These are phyloP conservation scores for Zymoseptoria pseudotritici DNA, from an alignment of 2,329 filamentous ascomycete genomes.

Conservation along the genomic window DNA sequence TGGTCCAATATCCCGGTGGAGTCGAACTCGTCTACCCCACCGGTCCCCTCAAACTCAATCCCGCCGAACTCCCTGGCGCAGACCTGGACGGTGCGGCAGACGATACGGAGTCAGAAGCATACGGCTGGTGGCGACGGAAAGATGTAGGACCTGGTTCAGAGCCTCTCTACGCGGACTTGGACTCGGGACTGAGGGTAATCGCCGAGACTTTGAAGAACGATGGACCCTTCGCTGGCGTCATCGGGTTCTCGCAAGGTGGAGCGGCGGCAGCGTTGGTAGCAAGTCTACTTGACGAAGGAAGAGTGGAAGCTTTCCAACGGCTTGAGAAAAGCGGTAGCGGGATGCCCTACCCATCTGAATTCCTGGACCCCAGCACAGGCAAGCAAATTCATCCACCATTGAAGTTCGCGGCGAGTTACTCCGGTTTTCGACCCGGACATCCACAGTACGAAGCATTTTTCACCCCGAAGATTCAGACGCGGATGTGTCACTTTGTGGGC, in stretches of 20 bases:
- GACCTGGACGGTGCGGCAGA: slow-evolving; percentile 22
- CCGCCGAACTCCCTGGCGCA: slow-evolving; percentile 48
- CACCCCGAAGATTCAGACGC: slow-evolving; percentile 66
- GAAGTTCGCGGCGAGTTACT: slow-evolving; percentile 69
- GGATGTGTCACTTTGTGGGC: slow-evolving; percentile 74
- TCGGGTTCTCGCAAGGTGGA: slow-evolving; percentile 78
- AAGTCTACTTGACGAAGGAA: slow-evolving; percentile 56
- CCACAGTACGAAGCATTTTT: slow-evolving; percentile 61
- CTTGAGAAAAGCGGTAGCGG: slow-evolving; percentile 31
- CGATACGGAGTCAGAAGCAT: slow-evolving; percentile 50
- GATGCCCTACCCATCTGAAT: slow-evolving; percentile 47
- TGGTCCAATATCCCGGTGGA: slow-evolving; percentile 31
- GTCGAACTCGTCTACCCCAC: slow-evolving; percentile 43
- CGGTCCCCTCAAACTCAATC: slow-evolving; percentile 36
- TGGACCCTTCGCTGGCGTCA: slow-evolving; percentile 66
- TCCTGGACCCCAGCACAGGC: slow-evolving; percentile 33
- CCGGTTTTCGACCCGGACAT: slow-evolving; percentile 63
- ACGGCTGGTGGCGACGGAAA: slow-evolving; percentile 74
- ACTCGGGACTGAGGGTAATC: slow-evolving; percentile 58
- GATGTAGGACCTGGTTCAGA: slow-evolving; percentile 43
- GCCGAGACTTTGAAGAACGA: slow-evolving; percentile 55
- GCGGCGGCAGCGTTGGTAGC: slow-evolving; percentile 66
- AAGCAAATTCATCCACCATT: slow-evolving; percentile 45
- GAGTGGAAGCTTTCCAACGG: slow-evolving; percentile 42
- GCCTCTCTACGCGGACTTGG: slow-evolving; percentile 58